Percentiles rank a stretch among this genome's conserved stretches.
phyloP scores from a whole-genome alignment of 2,329 filamentous ascomycete species.

The Neonectria hederae region DNA sequence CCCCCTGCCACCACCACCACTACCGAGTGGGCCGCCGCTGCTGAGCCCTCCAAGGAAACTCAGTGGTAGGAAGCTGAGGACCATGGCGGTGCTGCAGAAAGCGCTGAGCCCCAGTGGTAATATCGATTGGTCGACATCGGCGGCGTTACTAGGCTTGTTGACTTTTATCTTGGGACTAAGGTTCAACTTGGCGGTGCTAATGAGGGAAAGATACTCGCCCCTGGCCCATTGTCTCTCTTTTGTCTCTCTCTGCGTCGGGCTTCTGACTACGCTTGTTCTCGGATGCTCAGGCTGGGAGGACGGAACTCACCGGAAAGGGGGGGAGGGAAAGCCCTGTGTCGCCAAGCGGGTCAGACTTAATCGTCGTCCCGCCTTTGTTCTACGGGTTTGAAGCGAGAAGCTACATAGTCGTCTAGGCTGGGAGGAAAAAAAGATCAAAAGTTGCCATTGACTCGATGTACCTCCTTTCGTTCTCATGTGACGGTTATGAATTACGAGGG shows the following conservation, averaged over 20 bases:
- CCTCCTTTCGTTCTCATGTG: not conserved
- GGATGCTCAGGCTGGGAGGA: constrained; percentile 24
- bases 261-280: constrained; percentile 29
- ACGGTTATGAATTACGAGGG: not conserved
- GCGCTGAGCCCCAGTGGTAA: constrained; percentile 26
- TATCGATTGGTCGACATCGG: constrained; percentile 40
- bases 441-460: constrained; percentile 22
- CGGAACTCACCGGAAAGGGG: constrained; percentile 34
- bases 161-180: constrained; percentile 45
- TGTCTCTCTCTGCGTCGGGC: constrained; percentile 29
- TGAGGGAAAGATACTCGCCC: constrained; percentile 98
- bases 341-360: constrained; percentile 87
- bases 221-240: constrained; percentile 43
- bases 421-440: constrained; percentile 34
- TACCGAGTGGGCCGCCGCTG: constrained; percentile 74
- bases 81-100: constrained; percentile 25
- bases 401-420: constrained; percentile 39
- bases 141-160: constrained; percentile 42
- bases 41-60: constrained; percentile 58
- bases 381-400: constrained; percentile 42
- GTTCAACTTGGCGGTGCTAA: constrained; percentile 80
- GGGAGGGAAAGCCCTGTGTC: constrained; percentile 99
- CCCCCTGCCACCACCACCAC: constrained; percentile 71
- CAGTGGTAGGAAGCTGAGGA: constrained; percentile 58
- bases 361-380: constrained; percentile 74